Evolutionary conservation across 2,329 filamentous ascomycete genomes (phyloP).

Genomic region (Botryotinia convoluta): DNA sequence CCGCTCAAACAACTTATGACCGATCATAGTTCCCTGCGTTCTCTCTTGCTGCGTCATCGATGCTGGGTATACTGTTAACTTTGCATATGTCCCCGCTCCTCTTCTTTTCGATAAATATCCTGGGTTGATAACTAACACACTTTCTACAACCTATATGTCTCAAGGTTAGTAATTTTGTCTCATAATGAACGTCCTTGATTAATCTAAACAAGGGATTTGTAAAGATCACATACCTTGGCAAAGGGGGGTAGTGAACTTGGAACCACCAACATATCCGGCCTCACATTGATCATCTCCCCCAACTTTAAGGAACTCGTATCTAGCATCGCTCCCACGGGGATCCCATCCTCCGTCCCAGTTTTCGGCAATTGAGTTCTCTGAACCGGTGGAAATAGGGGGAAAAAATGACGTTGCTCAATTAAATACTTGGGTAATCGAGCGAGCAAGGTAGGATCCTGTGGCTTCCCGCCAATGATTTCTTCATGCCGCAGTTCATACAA

Average conservation of each 20-base stretch:
- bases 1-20: conserved; percentile 76
- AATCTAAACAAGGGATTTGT: not conserved
- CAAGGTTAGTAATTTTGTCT: not conserved
- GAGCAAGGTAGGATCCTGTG: conserved; percentile 44
- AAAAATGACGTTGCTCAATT: conserved; percentile 87
- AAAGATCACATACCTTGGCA: conserved; percentile 67
- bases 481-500: conserved; percentile 78
- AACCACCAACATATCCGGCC: conserved; percentile 79
- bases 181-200: not conserved
- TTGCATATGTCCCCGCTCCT: conserved; percentile 81
- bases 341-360: conserved; percentile 56
- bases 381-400: conserved; percentile 81
- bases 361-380: conserved; percentile 65
- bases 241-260: conserved; percentile 84
- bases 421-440: conserved; percentile 73
- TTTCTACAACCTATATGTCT: conserved; percentile 72
- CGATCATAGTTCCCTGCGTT: conserved; percentile 55
- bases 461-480: conserved; percentile 60
- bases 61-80: conserved; percentile 71
- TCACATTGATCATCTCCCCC: conserved; percentile 83
- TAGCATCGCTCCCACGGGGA: conserved; percentile 71
- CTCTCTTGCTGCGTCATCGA: conserved; percentile 56
- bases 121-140: conserved; percentile 86
- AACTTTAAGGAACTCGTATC: conserved; percentile 84
- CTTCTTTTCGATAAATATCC: conserved; percentile 81